Evolutionary conservation across 805 yeast species (phyloP), one percentile per base, ranked within the genome.

Genomic region (Kluyveromyces dobzhanskii): DNA sequence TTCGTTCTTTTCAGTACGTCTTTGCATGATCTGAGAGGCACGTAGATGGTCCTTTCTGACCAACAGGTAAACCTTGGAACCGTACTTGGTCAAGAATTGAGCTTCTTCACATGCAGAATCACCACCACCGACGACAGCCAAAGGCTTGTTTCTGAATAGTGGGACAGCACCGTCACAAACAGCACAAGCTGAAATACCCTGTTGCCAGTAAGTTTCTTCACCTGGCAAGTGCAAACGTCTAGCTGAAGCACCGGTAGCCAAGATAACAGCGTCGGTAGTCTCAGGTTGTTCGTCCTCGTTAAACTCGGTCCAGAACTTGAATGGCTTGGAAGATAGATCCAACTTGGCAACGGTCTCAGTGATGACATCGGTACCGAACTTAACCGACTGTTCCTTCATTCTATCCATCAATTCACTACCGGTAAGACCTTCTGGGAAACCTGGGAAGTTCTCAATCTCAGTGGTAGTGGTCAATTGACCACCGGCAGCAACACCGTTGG

Each of bases 41-140:
- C 99, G 80, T 55, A 92, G 73, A 59, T 73, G 75, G 65, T 90
- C 97, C 65, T 90, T 86, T 75, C 99, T 86, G 38, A 92, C 97
- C 53, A 92, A 72, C 63, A 92, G 69, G 65, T 69, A 86, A 41
- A 92, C 98, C 71, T 92, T 92, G 39, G 97, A 86, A 47, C 95
- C 99, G 66, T 92, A 92, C 66, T 92, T 92, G 55, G 99, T 92
- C 63, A 92, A 74, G 68, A 92, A 92, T 50, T 85, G 70, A 24
- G 99, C 98, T 70, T 92, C 99, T 70, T 92, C 99, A 66, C 97
- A 94, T 14, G 99, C 99, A 50, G 97, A 87, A 67, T 92, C 99
- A 64, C 99, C 99, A 51, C 99, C 99, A 44, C 99, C 99, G 51
- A 92, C 71, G 42, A 92, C 99, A 18, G 96, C 97, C 61, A 92